phyloP scores from a whole-genome alignment of 768 basidiomycete genomes.

The Tricholoma sp. region DNA sequence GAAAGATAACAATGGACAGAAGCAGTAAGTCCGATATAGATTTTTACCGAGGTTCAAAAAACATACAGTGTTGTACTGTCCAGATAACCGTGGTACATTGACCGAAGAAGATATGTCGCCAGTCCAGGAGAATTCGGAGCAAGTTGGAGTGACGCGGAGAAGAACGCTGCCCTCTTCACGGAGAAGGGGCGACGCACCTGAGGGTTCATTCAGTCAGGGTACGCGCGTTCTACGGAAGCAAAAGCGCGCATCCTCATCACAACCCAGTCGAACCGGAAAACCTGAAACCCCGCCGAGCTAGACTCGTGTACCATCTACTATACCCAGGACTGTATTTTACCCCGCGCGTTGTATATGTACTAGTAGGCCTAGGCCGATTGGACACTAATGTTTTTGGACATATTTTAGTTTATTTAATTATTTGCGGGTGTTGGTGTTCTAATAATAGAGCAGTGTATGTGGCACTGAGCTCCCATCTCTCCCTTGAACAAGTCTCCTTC shows the following conservation, averaged over 20 bases:
- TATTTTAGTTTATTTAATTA: background rate
- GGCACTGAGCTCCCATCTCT: background rate
- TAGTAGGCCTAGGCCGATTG: background rate
- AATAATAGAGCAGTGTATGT: conserved; percentile 2
- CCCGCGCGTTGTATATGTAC: conserved; percentile 8
- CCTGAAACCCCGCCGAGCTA: conserved; percentile 4
- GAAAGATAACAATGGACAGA: conserved; percentile 53
- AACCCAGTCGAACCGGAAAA: conserved; percentile 19
- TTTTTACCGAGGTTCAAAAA: background rate
- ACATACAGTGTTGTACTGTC: background rate
- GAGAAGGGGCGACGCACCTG: conserved; percentile 18
- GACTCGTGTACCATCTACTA: conserved; percentile 8
- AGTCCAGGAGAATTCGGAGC: conserved; percentile 39
- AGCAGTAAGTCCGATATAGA: conserved; percentile 23
- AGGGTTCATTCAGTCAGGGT: conserved; percentile 20
- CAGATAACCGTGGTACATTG: conserved; percentile 21
- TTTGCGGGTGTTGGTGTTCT: background rate
- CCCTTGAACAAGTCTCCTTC: background rate
- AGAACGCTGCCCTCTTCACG: conserved; percentile 60
- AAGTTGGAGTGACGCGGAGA: conserved; percentile 44
- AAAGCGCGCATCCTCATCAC: conserved; percentile 40
- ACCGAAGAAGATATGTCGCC: conserved; percentile 40
- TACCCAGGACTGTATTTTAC: conserved; percentile 20
- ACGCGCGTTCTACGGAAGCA: conserved; percentile 46
- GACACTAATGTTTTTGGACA: background rate